These are phyloP conservation scores for Penicillium riverlandense DNA, from an alignment of 495 filamentous ascomycete species.

Conservation along the genomic window DNA sequence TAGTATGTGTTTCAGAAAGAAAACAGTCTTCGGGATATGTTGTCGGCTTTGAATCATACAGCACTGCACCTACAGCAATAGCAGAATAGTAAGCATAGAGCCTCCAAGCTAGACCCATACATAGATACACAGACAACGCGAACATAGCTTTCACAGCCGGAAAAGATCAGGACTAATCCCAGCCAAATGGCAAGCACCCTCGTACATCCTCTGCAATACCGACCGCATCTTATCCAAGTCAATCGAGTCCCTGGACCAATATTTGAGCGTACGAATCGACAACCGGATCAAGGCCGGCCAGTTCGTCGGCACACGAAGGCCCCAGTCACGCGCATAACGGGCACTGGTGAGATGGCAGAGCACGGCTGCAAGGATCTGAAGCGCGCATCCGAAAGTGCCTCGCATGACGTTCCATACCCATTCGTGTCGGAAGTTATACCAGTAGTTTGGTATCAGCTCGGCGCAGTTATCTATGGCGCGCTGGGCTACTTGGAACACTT, in stretches of 20 bases:
- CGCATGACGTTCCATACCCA: conserved; percentile 19
- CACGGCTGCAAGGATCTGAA: conserved; percentile 15
- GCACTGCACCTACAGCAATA: too few species aligned
- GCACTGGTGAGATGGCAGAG: conserved; percentile 7
- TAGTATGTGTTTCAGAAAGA: too few species aligned
- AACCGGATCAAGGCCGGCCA: conserved; percentile 15
- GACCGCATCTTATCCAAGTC: conserved; percentile 19
- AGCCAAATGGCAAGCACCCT: conserved; percentile 17
- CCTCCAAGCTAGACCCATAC: too few species aligned
- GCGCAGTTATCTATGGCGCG: conserved; percentile 16
- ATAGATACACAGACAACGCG: too few species aligned
- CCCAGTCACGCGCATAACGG: conserved; percentile 4
- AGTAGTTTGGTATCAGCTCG: conserved; percentile 14
- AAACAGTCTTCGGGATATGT: too few species aligned
- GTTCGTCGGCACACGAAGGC: conserved; percentile 7
- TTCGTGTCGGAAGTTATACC: conserved; percentile 19
- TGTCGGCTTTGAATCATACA: too few species aligned
- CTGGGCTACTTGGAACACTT: conserved; percentile 12
- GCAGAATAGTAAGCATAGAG: too few species aligned
- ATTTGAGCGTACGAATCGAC: conserved; percentile 12
- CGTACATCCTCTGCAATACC: conserved; percentile 19
- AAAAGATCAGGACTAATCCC: conserved; percentile 3
- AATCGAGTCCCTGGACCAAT: conserved; percentile 13
- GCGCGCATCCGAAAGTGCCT: conserved; percentile 9
- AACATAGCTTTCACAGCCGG: too few species aligned